Evolutionary conservation across 164 flowering plant species (phyloP).

Genomic region (Chloranthus sessilifolius): DNA sequence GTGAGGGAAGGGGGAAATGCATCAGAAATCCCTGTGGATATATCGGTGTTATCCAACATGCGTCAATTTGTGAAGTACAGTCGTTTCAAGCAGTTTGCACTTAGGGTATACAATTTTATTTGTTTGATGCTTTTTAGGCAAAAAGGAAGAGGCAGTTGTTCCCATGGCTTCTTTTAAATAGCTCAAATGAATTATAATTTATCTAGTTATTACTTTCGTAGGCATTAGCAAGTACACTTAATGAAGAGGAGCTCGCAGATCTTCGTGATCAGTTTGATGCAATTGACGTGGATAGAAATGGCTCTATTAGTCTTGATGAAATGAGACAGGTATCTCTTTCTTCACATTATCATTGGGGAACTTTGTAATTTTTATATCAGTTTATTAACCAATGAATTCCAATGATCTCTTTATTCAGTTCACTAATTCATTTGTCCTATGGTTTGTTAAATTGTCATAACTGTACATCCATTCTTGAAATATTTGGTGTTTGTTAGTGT

Average conservation of each 20-base stretch:
- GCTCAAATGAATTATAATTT: too few relatives aligned
- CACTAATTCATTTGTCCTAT: too few relatives aligned
- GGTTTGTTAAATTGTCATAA: too few relatives aligned
- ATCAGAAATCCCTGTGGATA: slow-evolving; percentile 92
- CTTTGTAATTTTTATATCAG: too few relatives aligned
- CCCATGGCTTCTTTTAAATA: too few relatives aligned
- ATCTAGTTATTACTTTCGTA: slow-evolving; percentile 18
- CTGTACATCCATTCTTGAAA: too few relatives aligned
- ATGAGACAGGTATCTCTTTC: slow-evolving; percentile 75
- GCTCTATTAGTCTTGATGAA: slow-evolving; percentile 93
- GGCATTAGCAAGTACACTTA: slow-evolving; percentile 93
- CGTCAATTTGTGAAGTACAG: slow-evolving; percentile 92
- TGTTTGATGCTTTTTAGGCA: too few relatives aligned
- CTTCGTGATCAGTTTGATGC: slow-evolving; percentile 94
- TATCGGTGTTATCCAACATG: slow-evolving; percentile 86
- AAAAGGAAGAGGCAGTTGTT: too few relatives aligned
- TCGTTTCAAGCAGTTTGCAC: slow-evolving; percentile 91
- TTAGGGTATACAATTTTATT: slow-evolving; percentile 72
- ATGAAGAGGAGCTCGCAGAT: slow-evolving; percentile 77
- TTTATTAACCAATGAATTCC: too few relatives aligned
- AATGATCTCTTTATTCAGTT: too few relatives aligned
- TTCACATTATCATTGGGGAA: too few relatives aligned
- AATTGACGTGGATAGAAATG: slow-evolving; percentile 92
- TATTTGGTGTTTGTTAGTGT: too few relatives aligned
- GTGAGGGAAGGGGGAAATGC: slow-evolving; percentile 98